Base-by-base conservation (phyloP, 495 filamentous ascomycete species). In the Neurospora sp. region DNA sequence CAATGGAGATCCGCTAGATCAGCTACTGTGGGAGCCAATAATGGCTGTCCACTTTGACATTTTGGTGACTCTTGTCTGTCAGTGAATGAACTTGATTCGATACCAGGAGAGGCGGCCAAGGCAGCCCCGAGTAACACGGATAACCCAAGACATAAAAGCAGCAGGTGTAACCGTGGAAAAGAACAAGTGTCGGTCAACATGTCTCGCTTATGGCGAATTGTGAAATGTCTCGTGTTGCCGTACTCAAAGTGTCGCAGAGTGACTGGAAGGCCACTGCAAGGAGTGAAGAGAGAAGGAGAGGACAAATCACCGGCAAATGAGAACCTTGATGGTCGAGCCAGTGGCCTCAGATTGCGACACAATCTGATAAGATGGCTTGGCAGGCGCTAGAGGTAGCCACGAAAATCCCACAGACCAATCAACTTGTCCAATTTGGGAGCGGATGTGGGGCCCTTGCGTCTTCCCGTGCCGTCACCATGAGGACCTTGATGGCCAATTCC, bases 301-400 rank as follows among this genome's bases (percentile, higher is more conserved):
- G 9, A 12, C 14, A 38, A 65, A 59, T n/a, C n/a, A n/a, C n/a
- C n/a, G n/a, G n/a, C n/a, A 18, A 16, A 40, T 31, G 45, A 76
- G 75, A 71, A 76, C 75, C 75, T 71, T 74, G 75, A 76, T 76
- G 73, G 75, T 22, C 73, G 1, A 12, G 20, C 20, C 20, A 53
- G 10, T 14, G 45, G 10, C 74, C 70, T 61, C 53, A 65, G 45
- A 72, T 68, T 53, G 39, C n/a, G 65, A 72, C 47, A 71, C 47
- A 71, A 76, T 74, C 74, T 74, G 73, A 76, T 76, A 72, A 72
- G 20, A 40, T 42, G 22, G 27, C 53, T 68, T 71, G 53, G 53
- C 53, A 65, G 27, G 53, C 27, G n/a, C n/a, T n/a, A n/a, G n/a
- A n/a, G n/a, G n/a, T n/a, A n/a, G n/a, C 31, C 1, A 16, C 53